These are phyloP conservation scores for Colletotrichum sp. DNA, from an alignment of 2,329 filamentous ascomycete species.

Conservation along the genomic window DNA sequence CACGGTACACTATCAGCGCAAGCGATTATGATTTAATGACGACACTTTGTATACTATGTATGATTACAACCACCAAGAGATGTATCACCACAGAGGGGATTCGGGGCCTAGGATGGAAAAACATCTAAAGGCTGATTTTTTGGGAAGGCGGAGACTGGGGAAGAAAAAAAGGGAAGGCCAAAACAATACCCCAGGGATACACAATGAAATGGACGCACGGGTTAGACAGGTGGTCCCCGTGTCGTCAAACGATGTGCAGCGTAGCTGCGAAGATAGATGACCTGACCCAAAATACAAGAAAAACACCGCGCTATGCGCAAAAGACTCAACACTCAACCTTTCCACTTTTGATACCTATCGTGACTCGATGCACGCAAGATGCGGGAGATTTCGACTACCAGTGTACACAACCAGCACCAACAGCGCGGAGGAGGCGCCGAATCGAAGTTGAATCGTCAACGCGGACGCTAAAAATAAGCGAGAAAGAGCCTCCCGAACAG, in stretches of 20 bases:
- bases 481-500: constrained; percentile 25
- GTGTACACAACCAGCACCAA: not conserved
- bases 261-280: not conserved
- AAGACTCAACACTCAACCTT: not conserved
- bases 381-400: not conserved
- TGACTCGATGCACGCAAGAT: not conserved
- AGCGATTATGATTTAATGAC: not conserved
- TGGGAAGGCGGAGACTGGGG: not conserved
- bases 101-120: not conserved
- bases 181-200: not conserved
- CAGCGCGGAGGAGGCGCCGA: constrained; percentile 29
- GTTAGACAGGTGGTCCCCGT: not conserved
- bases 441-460: constrained; percentile 14
- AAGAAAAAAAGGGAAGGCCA: not conserved
- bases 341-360: not conserved
- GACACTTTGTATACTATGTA: constrained; percentile 16
- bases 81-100: not conserved
- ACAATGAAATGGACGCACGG: not conserved
- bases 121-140: not conserved
- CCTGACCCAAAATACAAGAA: not conserved
- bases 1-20: not conserved
- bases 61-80: not conserved
- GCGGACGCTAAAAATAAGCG: constrained; percentile 26
- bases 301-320: not conserved
- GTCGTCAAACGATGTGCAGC: not conserved